Evolutionary conservation across 768 basidiomycete species (phyloP), one percentile per base, ranked within the genome.

Genomic region (Tylopilus intermedius): DNA sequence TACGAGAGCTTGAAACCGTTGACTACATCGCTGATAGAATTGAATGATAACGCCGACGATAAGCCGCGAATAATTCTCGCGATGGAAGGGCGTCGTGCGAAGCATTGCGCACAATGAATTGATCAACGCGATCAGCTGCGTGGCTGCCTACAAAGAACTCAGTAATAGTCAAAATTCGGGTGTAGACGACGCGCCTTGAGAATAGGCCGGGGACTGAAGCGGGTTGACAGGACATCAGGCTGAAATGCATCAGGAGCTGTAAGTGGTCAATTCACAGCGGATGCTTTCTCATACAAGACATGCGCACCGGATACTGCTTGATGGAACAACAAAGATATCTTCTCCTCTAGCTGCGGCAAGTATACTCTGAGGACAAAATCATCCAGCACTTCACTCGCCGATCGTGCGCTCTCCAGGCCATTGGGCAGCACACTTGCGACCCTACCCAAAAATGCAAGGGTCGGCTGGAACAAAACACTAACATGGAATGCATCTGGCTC

Each of bases 401-500:
- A 78, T 47, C 79, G 75, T 21, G 80, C 78, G 29, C 79, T 77
- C 56, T 90, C 88, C 29, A 80, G 60, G 4, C 86, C 90, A 44
- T 81, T 78, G 2, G 94, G 92, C 27, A 96, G 72, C 26, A 87
- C 73, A 24, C 82, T 80, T 39, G 82, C 74, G 22, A 92, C 78
- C 6, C 85, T 79, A 49, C 85, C 79, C 51, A 97, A 75, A 68
- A 94, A 98, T 1, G 85, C 75, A 21, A 96, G 73, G 11, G 94
- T 95, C 1, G 96, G 95, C 57, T 91, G 90, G 68, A 98, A 97
- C n/a, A 99, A 76, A 14, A 92, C 82, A 46, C 84, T 88, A 50
- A 97, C 91, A 70, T 95, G 92, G 73, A 97, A 97, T 2, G 93
- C 91, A 64, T 97, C 89, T 2, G 96, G 88, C 44, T 82, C 82